A percentile compares a stretch with the other conserved stretches of the same genome.
Evolutionary conservation across 345 rosid genomes (phyloP).

Genomic region (Litchi chinensis): DNA sequence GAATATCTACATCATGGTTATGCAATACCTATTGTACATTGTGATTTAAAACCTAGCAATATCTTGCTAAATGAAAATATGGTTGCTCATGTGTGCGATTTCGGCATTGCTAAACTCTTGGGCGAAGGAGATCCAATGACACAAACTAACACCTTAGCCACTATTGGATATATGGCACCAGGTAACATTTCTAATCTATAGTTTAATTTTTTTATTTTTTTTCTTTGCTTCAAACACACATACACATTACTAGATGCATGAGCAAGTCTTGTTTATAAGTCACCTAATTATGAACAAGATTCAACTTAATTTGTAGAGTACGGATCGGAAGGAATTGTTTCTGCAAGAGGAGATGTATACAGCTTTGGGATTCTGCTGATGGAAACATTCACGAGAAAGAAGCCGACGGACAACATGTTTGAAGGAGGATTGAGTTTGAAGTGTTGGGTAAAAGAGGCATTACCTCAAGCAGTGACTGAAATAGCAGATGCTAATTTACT

Average conservation of each 20-base stretch:
- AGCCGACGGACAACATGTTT: slow-evolving; percentile 16
- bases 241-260: too few species aligned
- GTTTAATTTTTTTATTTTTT: too few species aligned
- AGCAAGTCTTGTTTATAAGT: too few species aligned
- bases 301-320: slow-evolving; percentile 15
- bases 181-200: neutral
- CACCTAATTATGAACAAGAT: too few species aligned
- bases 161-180: slow-evolving; percentile 25
- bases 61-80: slow-evolving; percentile 17
- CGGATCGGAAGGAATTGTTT: slow-evolving; percentile 20
- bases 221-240: too few species aligned
- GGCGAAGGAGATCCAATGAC: neutral
- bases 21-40: neutral
- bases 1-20: slow-evolving; percentile 22
- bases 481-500: slow-evolving; percentile 16
- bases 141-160: slow-evolving; percentile 16
- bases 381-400: slow-evolving; percentile 27
- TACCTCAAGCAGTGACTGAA: neutral
- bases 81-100: slow-evolving; percentile 24
- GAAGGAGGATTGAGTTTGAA: slow-evolving; percentile 20
- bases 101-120: slow-evolving; percentile 22
- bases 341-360: slow-evolving; percentile 9
- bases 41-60: slow-evolving; percentile 23
- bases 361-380: slow-evolving; percentile 24
- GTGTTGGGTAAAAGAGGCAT: neutral